Conservation (phyloP, 2,329 filamentous ascomycete species). For the Fusarium annulatum region DNA sequence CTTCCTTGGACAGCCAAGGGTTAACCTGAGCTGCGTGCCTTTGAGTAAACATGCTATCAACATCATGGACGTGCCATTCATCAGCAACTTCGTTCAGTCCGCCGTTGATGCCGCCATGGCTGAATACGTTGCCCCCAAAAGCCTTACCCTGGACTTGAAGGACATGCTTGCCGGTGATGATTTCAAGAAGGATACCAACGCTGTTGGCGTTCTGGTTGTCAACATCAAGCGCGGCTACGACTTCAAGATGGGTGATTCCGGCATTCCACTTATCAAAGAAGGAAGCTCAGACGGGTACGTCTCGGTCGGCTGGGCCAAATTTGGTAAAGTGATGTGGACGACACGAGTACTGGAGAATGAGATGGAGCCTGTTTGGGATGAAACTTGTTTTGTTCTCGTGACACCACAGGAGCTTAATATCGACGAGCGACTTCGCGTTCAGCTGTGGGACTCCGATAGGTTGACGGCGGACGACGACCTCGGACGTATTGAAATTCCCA, state of each 20-base stretch:
- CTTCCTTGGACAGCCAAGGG: slow-evolving; percentile 79
- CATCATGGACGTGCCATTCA: slow-evolving; percentile 79
- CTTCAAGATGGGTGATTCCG: slow-evolving; percentile 77
- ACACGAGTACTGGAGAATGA: slow-evolving; percentile 74
- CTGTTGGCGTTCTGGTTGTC: slow-evolving; percentile 73
- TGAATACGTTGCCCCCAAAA: slow-evolving; percentile 81
- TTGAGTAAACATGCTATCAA: slow-evolving; percentile 76
- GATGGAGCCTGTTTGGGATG: slow-evolving; percentile 77
- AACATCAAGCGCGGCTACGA: slow-evolving; percentile 74
- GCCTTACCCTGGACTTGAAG: slow-evolving; percentile 77
- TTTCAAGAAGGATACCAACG: slow-evolving; percentile 79
- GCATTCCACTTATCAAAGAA: slow-evolving; percentile 66
- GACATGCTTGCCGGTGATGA: slow-evolving; percentile 83
- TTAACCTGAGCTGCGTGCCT: slow-evolving; percentile 76
- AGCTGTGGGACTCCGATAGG: slow-evolving; percentile 81
- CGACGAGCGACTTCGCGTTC: slow-evolving; percentile 73
- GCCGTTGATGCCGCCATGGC: slow-evolving; percentile 79
- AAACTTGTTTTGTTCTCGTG: slow-evolving; percentile 76
- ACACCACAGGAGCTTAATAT: slow-evolving; percentile 78
- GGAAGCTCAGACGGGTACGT: slow-evolving; percentile 78
- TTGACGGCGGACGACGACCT: slow-evolving; percentile 79
- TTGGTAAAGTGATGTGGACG: slow-evolving; percentile 70
- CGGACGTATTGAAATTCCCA: slow-evolving; percentile 75
- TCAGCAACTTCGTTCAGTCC: slow-evolving; percentile 80
- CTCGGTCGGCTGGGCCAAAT: slow-evolving; percentile 81